These are phyloP conservation scores for Amoebophrya sp. DNA, from an alignment of 169 alveolate genomes.

Conservation along the genomic window DNA sequence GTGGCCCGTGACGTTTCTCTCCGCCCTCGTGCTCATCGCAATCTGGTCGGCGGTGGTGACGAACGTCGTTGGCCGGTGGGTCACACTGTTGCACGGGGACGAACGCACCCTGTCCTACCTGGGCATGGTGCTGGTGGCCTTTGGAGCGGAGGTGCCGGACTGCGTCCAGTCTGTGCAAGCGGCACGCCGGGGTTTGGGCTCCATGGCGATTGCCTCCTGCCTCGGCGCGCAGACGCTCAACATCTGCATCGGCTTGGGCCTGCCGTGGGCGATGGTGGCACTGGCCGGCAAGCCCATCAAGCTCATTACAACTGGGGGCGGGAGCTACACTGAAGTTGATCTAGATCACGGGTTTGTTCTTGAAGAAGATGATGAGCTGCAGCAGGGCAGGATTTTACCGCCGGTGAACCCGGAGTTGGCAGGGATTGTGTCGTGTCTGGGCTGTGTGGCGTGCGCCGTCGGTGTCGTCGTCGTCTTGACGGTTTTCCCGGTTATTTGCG, in stretches of 20 bases:
- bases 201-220: conserved; percentile 21
- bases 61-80: conserved; percentile 17
- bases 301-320: no score
- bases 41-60: not conserved
- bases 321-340: no score
- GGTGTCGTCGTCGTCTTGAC: no score
- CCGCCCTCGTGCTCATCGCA: not conserved
- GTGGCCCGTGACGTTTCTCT: not conserved
- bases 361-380: no score
- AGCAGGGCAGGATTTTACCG: no score
- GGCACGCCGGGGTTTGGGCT: conserved; percentile 22
- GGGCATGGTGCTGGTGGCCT: conserved; percentile 18
- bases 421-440: no score
- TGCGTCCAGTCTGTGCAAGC: conserved; percentile 1
- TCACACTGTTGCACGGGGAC: not conserved
- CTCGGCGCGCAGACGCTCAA: conserved; percentile 18
- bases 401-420: no score
- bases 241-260: conserved; percentile 34
- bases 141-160: conserved; percentile 33
- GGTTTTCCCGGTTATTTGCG: no score
- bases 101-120: not conserved
- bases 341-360: no score
- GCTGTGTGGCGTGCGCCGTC: no score
- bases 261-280: conserved; percentile 7
- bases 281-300: not conserved